Conservation (phyloP, 1,284 basidiomycete genomes). For the Volvariella volvacea region DNA sequence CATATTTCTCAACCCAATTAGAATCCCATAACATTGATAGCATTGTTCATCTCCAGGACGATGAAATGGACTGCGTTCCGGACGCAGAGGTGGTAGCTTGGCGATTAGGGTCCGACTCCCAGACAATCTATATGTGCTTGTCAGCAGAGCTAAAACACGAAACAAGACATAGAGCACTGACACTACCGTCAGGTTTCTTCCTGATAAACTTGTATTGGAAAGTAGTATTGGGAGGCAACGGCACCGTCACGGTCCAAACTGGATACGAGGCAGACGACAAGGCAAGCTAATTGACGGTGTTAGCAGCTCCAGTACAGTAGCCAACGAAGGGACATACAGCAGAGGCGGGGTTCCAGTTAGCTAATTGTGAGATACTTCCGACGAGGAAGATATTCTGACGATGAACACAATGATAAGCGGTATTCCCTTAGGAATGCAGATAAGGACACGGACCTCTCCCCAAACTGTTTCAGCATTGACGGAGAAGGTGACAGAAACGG, state of each 20-base stretch:
- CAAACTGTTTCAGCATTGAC: constrained; percentile 49
- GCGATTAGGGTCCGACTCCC: constrained; percentile 57
- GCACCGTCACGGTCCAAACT: constrained; percentile 45
- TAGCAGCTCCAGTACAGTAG: neutral
- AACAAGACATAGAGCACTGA: constrained; percentile 22
- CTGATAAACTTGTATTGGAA: constrained; percentile 61
- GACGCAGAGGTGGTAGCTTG: constrained; percentile 33
- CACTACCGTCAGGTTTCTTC: constrained; percentile 46
- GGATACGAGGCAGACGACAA: constrained; percentile 51
- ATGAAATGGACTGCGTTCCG: constrained; percentile 31
- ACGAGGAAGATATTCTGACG: constrained; percentile 51
- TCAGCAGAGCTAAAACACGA: neutral
- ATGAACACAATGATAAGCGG: neutral
- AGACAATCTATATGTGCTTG: constrained; percentile 19
- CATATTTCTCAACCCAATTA: no score
- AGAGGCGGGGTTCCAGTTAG: constrained; percentile 39
- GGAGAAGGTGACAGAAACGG: constrained; percentile 39
- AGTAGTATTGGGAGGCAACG: constrained; percentile 37
- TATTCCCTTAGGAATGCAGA: neutral
- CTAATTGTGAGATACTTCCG: constrained; percentile 49
- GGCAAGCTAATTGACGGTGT: constrained; percentile 42
- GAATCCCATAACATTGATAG: no score
- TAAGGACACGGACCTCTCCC: constrained; percentile 38
- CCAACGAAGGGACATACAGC: constrained; percentile 29
- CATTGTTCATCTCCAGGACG: constrained; percentile 29